Conservation (phyloP, 2,329 filamentous ascomycete genomes). For the Sporothrix curviconia region DNA sequence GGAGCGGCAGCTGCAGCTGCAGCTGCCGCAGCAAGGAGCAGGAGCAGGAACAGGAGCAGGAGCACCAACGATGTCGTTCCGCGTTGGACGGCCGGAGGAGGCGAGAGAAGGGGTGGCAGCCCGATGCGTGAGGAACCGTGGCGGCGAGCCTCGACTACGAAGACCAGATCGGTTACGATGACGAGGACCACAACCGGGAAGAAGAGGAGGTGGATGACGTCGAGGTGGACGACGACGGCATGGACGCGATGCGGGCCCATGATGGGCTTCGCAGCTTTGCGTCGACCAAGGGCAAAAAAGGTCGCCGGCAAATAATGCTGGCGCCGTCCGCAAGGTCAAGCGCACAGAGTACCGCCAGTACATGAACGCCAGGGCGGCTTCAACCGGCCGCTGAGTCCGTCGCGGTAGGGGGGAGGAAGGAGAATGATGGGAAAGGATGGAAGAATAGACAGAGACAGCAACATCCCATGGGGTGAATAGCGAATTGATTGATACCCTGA, state of each 20-base stretch:
- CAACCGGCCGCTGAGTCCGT: slow-evolving; percentile 67
- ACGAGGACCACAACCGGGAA: slow-evolving; percentile 13
- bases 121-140: background rate
- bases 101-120: background rate
- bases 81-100: slow-evolving; percentile 3
- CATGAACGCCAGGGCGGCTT: slow-evolving; percentile 83
- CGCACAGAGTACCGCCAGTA: slow-evolving; percentile 94
- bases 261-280: slow-evolving; percentile 88
- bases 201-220: slow-evolving; percentile 44
- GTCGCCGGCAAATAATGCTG: slow-evolving; percentile 80
- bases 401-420: slow-evolving; percentile 25
- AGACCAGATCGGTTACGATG: background rate
- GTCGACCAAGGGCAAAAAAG: slow-evolving; percentile 81
- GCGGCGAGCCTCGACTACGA: background rate
- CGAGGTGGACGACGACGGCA: slow-evolving; percentile 57
- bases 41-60: too few species aligned
- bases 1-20: background rate
- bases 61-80: slow-evolving; percentile 20
- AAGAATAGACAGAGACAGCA: background rate
- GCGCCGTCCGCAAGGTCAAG: slow-evolving; percentile 83
- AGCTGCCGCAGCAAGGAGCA: background rate
- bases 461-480: too few species aligned
- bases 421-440: background rate
- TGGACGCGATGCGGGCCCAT: slow-evolving; percentile 70
- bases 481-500: too few species aligned